These are phyloP conservation scores for Lanmaoa pseudosensibilis DNA, from an alignment of 768 basidiomycete species.

Conservation along the genomic window DNA sequence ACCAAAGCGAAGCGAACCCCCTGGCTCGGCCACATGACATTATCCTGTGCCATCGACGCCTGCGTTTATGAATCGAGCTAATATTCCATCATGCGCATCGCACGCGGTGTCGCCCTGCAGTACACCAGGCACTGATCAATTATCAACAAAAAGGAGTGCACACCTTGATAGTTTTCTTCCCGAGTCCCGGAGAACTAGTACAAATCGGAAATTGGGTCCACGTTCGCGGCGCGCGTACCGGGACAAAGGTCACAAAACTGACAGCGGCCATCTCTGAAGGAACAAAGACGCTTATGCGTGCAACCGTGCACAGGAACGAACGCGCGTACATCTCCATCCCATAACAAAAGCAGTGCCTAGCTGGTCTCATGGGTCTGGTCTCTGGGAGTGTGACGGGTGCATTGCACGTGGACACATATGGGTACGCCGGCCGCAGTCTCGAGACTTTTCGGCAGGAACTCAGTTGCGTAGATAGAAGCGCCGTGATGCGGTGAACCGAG, in stretches of 20 bases:
- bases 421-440: too few species aligned
- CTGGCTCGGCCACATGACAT: background rate
- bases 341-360: background rate
- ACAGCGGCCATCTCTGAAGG: background rate
- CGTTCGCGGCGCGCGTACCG: too few species aligned
- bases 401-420: too few species aligned
- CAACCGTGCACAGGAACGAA: background rate
- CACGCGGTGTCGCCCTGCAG: background rate
- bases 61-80: too few species aligned
- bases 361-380: background rate
- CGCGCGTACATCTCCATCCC: too few species aligned
- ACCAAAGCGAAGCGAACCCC: background rate
- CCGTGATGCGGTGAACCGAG: too few species aligned
- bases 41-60: background rate
- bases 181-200: too few species aligned
- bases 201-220: too few species aligned
- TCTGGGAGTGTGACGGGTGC: background rate
- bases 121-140: constrained; percentile 9
- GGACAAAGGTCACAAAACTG: too few species aligned
- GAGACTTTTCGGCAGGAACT: background rate
- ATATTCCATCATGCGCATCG: background rate
- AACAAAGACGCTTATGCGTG: background rate
- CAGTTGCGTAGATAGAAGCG: background rate
- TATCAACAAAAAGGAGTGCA: background rate
- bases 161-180: background rate